Percentiles rank a stretch among this genome's conserved stretches.
Evolutionary conservation across 1,139 yeast genomes (phyloP).

Genomic region (Starmera stellimalicola): DNA sequence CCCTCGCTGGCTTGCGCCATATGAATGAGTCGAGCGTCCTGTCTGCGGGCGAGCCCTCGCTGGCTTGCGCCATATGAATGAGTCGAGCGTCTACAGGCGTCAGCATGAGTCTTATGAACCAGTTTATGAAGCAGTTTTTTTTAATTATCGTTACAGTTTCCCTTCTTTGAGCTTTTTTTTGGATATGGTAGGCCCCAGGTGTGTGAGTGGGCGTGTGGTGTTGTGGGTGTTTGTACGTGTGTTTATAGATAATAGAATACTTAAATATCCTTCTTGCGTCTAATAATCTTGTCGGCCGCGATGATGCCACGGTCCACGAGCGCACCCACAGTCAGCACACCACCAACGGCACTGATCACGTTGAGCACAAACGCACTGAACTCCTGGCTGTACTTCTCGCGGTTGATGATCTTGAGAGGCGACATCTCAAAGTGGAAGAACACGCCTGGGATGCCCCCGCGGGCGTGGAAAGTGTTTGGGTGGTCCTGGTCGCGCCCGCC

Average conservation of each 20-base stretch:
- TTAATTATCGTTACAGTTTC: too few relatives aligned
- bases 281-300: constrained; percentile 77
- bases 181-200: too few relatives aligned
- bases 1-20: too few relatives aligned
- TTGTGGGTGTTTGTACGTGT: not conserved
- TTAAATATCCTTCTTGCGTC: constrained; percentile 52
- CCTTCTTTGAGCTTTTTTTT: too few relatives aligned
- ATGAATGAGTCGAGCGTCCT: too few relatives aligned
- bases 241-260: not conserved
- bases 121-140: too few relatives aligned
- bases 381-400: constrained; percentile 66
- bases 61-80: too few relatives aligned
- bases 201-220: too few relatives aligned
- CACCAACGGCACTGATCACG: constrained; percentile 84
- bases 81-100: too few relatives aligned
- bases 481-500: constrained; percentile 93
- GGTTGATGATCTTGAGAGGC: constrained; percentile 84
- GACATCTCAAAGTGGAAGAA: constrained; percentile 85
- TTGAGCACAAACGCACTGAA: constrained; percentile 85
- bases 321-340: constrained; percentile 88
- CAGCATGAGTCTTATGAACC: too few relatives aligned
- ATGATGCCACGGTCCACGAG: constrained; percentile 79
- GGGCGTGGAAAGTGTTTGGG: constrained; percentile 73
- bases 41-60: too few relatives aligned
- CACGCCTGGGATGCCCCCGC: constrained; percentile 89